Conservation (phyloP, 495 filamentous ascomycete species). For the Stereocaulon alpinum region DNA sequence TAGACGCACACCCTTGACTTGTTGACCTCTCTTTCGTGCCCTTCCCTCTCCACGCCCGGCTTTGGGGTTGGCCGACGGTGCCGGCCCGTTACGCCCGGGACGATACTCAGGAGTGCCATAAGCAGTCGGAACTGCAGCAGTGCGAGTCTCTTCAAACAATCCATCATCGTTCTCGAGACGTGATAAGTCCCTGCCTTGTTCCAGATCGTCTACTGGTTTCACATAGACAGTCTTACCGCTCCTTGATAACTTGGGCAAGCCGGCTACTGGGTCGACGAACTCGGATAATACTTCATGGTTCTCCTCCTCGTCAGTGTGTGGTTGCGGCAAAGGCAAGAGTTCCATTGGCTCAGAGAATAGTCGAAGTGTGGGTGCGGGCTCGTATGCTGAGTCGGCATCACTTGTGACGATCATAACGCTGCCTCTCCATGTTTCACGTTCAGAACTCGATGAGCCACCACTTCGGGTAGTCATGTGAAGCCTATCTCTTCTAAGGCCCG, state of each 20-base stretch:
- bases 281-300: constrained; percentile 57
- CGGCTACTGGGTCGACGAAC: constrained; percentile 83
- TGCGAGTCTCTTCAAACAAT: constrained; percentile 53
- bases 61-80: constrained; percentile 25
- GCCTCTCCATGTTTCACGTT: constrained; percentile 81
- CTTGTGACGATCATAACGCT: constrained; percentile 88
- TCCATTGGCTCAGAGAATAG: constrained; percentile 82
- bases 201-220: constrained; percentile 70
- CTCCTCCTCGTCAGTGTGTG: constrained; percentile 50
- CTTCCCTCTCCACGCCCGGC: constrained; percentile 50
- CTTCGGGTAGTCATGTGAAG: constrained; percentile 28
- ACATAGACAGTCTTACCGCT: constrained; percentile 75
- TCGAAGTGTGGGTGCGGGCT: constrained; percentile 63
- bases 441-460: constrained; percentile 27
- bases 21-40: constrained; percentile 60
- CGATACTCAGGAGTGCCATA: constrained; percentile 32
- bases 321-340: constrained; percentile 70
- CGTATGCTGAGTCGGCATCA: constrained; percentile 71
- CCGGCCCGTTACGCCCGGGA: constrained; percentile 34
- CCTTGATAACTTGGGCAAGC: constrained; percentile 69
- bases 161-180: constrained; percentile 66
- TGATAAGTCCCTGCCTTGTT: constrained; percentile 65
- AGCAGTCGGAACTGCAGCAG: constrained; percentile 33
- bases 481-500: constrained; percentile 49
- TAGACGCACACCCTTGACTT: constrained; percentile 69